Evolutionary conservation across 192 early-diverging fungal species (phyloP).

Genomic region (Coemansia aciculifera): DNA sequence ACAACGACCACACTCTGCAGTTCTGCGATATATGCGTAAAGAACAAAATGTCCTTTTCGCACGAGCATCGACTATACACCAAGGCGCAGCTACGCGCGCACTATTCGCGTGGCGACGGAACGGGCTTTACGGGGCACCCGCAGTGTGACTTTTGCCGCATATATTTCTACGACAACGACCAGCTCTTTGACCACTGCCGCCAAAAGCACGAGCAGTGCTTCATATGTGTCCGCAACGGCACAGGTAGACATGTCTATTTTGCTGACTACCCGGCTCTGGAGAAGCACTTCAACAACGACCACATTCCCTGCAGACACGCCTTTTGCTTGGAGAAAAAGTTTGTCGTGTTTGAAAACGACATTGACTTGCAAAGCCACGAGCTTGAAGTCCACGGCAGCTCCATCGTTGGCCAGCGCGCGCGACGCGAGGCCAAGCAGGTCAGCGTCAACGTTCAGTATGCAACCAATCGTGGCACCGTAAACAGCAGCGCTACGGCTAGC

Average conservation of each 20-base stretch:
- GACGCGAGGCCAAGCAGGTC: constrained; percentile 43
- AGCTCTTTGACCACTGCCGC: constrained; percentile 93
- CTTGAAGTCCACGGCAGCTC: constrained; percentile 54
- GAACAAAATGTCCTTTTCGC: constrained; percentile 90
- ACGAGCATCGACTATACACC: constrained; percentile 89
- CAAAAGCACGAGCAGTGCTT: constrained; percentile 94
- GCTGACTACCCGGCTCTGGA: constrained; percentile 77
- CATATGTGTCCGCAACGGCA: constrained; percentile 72
- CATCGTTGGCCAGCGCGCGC: constrained; percentile 38
- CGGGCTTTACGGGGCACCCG: constrained; percentile 83
- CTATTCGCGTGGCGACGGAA: constrained; percentile 69
- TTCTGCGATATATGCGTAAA: constrained; percentile 88
- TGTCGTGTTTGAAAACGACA: constrained; percentile 88
- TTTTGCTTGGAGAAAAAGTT: constrained; percentile 93
- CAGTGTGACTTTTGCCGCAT: constrained; percentile 85
- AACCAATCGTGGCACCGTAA: constrained; percentile 9
- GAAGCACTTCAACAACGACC: constrained; percentile 80
- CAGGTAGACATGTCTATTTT: constrained; percentile 82
- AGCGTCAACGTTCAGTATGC: constrained; percentile 38
- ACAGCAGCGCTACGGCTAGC: constrained; percentile 5
- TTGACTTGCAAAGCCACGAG: constrained; percentile 90
- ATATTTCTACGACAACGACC: constrained; percentile 87
- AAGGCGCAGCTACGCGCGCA: constrained; percentile 74
- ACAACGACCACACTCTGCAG: constrained; percentile 68
- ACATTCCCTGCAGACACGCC: constrained; percentile 76